Evolutionary conservation across 768 basidiomycete genomes (phyloP), one percentile per base, ranked within the genome.

Genomic region (Russula sp.): DNA sequence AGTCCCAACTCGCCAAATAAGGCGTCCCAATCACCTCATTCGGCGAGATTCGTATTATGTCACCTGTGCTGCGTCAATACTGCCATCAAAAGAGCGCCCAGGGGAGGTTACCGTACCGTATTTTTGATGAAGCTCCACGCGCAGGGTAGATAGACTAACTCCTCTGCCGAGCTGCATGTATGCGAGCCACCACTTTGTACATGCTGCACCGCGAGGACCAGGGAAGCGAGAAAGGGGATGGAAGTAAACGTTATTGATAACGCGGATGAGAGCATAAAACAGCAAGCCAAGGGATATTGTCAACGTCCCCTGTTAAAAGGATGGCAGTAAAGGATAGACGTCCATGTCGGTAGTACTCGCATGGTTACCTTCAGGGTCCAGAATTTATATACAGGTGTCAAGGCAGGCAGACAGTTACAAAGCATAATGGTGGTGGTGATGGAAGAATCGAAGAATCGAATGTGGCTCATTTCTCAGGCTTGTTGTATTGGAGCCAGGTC

Each of bases 161-260:
- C 49, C 49, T 32, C n/a, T 62, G 11, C 26, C 53, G 20, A 63
- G 40, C 3, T 65, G 40, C 49, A 46, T 65, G 42, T 65, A 65
- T 10, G 64, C 64, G 11, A 65, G 64, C 64, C 64, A 65, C 50
- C 49, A 38, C 2, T 40, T 63, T 24, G 61, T 62, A 36, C 64
- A 62, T 38, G 61, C 64, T 0, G 64, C 64, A 8, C 60, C 54
- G 14, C 60, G 61, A 3, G 64, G 60, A 14, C 64, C 64, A 5
- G 64, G 64, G 32, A 65, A 65, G 26, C n/a, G 55, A 13, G 60
- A 26, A 32, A 65, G 60, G 5, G 61, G 64, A 20, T 65, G 64
- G 10, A 62, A 65, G 54, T 34, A 65, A 30, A 65, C 4, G 40
- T 65, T 65, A 13, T 65, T 56, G 40, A 36, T 51, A 3, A 51